Base-by-base conservation (phyloP, 1,139 yeast genomes). In the Meyerozyma athensensis region DNA sequence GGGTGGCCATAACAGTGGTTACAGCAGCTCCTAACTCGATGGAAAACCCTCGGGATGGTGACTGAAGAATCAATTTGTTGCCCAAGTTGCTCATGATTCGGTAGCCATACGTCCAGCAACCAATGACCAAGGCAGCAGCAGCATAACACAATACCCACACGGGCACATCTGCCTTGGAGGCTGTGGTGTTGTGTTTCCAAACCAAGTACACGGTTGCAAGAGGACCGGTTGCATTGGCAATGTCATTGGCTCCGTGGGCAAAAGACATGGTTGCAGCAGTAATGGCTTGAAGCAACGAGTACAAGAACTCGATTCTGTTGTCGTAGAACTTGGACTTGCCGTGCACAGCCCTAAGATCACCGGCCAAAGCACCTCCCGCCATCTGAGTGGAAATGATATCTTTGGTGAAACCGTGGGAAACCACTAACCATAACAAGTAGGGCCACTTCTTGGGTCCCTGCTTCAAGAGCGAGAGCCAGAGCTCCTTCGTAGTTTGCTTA, bases 201-300 rank as follows among this genome's bases (percentile, higher is more conserved):
- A 79, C 68, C 37, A 71, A 59, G 56, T 79, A 83, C 23, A 82
- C 74, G 19, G 89, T 73, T 26, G 89, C 65, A 50, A 81, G 68
- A 23, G 92, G 92, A 48, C 87, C 92, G 26, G 86, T 77, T 30
- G 92, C 90, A 52, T 83, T 83, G 37, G 90, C 74, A 47, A 84
- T 81, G 62, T 83, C 94, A 55, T 83, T 84, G 33, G 92, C 81
- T 44, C 94, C 87, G 53, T 83, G 94, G 13, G 90, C 86, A 59
- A 83, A 81, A 4, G 90, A 81, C 81, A 82, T 82, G 43, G 89
- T 82, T 52, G 81, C 74, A 17, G 94, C 90, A 38, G 90, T 82
- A 44, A 83, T 63, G 37, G 79, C 82, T 61, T 83, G 94, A 42
- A 81, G 65, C 48, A 82, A 66, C 4, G 92, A 79, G 60, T 77